Evolutionary conservation across 129 eudicot species (phyloP), one percentile per base, ranked within the genome.

Genomic region (Glebionis coronaria): DNA sequence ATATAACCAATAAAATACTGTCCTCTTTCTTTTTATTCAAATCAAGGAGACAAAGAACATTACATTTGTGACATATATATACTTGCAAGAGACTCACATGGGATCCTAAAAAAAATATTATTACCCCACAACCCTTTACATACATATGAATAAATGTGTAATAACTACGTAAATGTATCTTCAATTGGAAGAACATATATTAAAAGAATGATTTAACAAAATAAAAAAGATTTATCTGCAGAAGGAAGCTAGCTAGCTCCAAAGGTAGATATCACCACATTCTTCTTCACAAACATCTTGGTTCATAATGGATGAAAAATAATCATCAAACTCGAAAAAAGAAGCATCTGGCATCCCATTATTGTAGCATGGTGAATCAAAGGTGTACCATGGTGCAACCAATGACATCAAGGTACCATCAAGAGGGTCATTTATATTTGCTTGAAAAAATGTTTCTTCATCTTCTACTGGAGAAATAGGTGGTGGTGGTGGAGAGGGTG

Each of bases 221-320:
- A 44, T 13, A 46, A 20, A 52, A n/a, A n/a, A n/a, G n/a, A 18
- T 16, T 67, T 42, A 75, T 85, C 80, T 84, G 76, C 88, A 79
- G 66, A 91, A 91, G 25, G 1, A 0, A 23, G 82, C 84, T 85
- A 91, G 25, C 25, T 23, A 23, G 82, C 84, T 85, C 97, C 97
- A 91, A 4, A 91, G 82, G 3, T 76, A 73, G 56, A 91, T 78
- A 49, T 87, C 79, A 68, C 56, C 79, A 12, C 73, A 68, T 65
- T 87, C 88, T 77, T 87, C 93, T 57, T 75, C 59, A n/a, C 20
- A 60, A 75, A 67, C 74, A 75, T 68, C 64, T 63, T 84, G 79
- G 29, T 55, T 55, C 16, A 53, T 16, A 50, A 79, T 67, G 2
- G 60, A 18, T 0, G 87, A 85, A 60, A 25, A 60, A 38, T 62